These are phyloP conservation scores for Pseudogymnoascus sp. DNA, from an alignment of 2,329 filamentous ascomycete genomes.

Conservation along the genomic window DNA sequence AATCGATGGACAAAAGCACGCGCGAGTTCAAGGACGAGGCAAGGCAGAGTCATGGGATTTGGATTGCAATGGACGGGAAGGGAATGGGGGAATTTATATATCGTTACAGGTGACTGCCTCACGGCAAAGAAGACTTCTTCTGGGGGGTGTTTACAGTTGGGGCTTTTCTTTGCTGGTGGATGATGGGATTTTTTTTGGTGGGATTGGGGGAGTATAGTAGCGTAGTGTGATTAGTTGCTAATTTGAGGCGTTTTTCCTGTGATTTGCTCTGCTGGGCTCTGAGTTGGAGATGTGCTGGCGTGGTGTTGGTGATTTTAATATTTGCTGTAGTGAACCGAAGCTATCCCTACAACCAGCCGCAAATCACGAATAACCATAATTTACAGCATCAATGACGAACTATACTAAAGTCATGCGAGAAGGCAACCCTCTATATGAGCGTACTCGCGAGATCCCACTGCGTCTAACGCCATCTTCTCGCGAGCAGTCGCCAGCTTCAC, in stretches of 20 bases:
- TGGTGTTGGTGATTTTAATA: background rate
- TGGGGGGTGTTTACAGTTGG: constrained; percentile 8
- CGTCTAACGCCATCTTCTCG: too few species aligned
- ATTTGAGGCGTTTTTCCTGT: background rate
- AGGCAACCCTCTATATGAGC: too few species aligned
- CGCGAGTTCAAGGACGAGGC: background rate
- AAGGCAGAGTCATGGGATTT: background rate
- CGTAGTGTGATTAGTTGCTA: constrained; percentile 7
- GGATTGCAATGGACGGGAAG: background rate
- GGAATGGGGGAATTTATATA: background rate
- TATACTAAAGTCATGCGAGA: too few species aligned
- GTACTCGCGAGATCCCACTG: too few species aligned
- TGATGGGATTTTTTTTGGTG: constrained; percentile 2
- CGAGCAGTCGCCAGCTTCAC: too few species aligned
- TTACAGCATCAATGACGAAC: too few species aligned
- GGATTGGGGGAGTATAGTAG: constrained; percentile 2
- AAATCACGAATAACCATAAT: too few species aligned
- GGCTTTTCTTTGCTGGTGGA: constrained; percentile 9
- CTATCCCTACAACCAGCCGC: too few species aligned
- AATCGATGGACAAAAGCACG: constrained; percentile 8
- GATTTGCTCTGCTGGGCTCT: background rate
- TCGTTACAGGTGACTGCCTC: constrained; percentile 6
- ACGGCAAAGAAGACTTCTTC: constrained; percentile 10
- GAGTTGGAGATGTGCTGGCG: background rate
- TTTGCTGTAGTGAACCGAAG: background rate